Evolutionary conservation across 495 filamentous ascomycete species (phyloP).

Genomic region (Penicillium odoratum): DNA sequence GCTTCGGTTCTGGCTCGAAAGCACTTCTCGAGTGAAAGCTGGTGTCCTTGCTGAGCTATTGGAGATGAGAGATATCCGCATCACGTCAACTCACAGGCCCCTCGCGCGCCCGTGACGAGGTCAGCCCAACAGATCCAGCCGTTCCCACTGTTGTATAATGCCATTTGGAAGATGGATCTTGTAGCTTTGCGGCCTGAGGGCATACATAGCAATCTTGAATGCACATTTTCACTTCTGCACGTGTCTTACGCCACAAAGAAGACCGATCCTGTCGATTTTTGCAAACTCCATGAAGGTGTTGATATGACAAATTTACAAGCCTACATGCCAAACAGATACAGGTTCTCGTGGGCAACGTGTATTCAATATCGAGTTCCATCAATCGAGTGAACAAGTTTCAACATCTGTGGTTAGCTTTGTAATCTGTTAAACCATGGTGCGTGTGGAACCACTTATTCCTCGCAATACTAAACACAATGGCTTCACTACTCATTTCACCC

Average conservation of each 20-base stretch:
- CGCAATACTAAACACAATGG: neutral
- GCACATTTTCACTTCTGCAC: neutral
- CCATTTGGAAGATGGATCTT: neutral
- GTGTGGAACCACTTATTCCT: neutral
- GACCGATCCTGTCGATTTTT: neutral
- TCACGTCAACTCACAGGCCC: neutral
- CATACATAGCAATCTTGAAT: neutral
- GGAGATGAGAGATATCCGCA: neutral
- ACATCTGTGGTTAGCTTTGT: neutral
- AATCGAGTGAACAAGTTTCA: neutral
- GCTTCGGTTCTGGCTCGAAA: neutral
- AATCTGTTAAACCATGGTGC: neutral
- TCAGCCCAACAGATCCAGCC: neutral
- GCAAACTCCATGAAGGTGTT: neutral
- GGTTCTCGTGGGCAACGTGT: neutral
- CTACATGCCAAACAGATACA: neutral
- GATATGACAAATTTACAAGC: neutral
- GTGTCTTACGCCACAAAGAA: neutral
- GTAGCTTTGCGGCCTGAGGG: neutral
- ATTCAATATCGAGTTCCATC: neutral
- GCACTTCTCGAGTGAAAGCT: neutral
- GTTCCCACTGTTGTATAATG: neutral
- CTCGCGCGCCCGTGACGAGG: neutral
- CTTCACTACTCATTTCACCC: neutral
- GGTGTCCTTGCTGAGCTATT: neutral